Evolutionary conservation across 306 rosid species (phyloP).

Genomic region (Glycine soja): DNA sequence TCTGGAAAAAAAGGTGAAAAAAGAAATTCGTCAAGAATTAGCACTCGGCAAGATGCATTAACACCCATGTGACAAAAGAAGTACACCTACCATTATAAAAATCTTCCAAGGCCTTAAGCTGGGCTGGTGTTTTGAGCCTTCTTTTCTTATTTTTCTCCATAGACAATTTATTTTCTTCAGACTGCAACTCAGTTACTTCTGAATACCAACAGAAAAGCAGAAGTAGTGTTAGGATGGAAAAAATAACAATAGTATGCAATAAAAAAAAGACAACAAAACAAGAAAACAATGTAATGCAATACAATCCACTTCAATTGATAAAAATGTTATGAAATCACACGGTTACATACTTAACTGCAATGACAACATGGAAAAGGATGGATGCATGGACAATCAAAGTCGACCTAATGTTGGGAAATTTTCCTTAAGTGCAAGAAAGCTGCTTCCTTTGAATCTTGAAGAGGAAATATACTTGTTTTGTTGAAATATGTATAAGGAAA

Average conservation of each 20-base stretch:
- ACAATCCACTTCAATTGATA: slow-evolving; percentile 27
- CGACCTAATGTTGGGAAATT: not conserved
- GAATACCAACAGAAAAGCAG: slow-evolving; percentile 48
- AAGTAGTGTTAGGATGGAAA: slow-evolving; percentile 1
- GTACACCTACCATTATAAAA: slow-evolving; percentile 75
- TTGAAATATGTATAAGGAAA: slow-evolving; percentile 15
- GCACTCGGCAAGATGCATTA: slow-evolving; percentile 32
- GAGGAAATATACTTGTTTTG: slow-evolving; percentile 2
- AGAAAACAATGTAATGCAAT: slow-evolving; percentile 17
- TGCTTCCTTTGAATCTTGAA: slow-evolving; percentile 30
- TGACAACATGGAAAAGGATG: not conserved
- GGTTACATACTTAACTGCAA: not conserved
- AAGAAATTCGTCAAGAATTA: slow-evolving; percentile 32
- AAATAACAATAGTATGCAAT: not conserved
- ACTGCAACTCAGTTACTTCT: slow-evolving; percentile 71
- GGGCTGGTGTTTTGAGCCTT: slow-evolving; percentile 87
- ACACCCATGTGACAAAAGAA: slow-evolving; percentile 39
- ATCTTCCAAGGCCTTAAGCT: slow-evolving; percentile 79
- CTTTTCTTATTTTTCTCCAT: slow-evolving; percentile 77
- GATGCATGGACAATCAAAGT: slow-evolving; percentile 9
- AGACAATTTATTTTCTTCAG: slow-evolving; percentile 76
- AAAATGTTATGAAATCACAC: slow-evolving; percentile 26
- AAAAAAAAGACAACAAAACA: not conserved
- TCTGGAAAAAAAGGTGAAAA: slow-evolving; percentile 55
- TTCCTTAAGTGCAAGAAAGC: not conserved